Evolutionary conservation across 768 basidiomycete species (phyloP).

Genomic region (Lentinus brumalis): DNA sequence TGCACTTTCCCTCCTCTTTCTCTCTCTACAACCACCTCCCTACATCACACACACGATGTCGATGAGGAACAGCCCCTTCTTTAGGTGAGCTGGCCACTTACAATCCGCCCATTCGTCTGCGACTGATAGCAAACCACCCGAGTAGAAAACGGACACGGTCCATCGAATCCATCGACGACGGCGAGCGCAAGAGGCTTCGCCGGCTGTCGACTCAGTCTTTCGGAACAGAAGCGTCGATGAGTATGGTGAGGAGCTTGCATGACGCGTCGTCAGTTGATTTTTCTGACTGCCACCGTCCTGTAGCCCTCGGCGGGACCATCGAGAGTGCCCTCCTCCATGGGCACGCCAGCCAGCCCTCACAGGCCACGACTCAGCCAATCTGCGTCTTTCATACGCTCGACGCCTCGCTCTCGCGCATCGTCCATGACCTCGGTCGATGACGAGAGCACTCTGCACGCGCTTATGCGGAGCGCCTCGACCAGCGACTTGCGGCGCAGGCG

Average conservation of each 20-base stretch:
- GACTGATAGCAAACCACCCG: not conserved
- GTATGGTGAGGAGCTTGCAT: not conserved
- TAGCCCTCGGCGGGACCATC: not conserved
- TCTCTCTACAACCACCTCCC: not conserved
- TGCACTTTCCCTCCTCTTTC: not conserved
- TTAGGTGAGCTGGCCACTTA: not conserved
- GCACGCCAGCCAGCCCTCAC: not conserved
- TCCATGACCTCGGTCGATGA: conserved; percentile 6
- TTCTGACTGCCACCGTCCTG: not conserved
- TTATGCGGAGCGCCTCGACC: conserved; percentile 12
- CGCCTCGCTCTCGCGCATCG: conserved; percentile 11
- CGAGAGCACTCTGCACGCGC: conserved; percentile 2
- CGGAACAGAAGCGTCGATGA: conserved; percentile 3
- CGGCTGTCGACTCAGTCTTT: conserved; percentile 1
- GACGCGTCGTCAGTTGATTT: conserved; percentile 6
- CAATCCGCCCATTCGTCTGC: not conserved
- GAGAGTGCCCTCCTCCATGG: not conserved
- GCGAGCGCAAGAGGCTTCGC: conserved; percentile 5
- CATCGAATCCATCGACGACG: not conserved
- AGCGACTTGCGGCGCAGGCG: conserved; percentile 12
- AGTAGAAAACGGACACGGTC: conserved; percentile 4
- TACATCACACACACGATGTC: not conserved
- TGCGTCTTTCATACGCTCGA: conserved; percentile 10
- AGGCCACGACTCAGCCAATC: conserved; percentile 7
- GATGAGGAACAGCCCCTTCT: not conserved